Conservation (phyloP, 352 stramenopile species). For the Globisporangium canariense region DNA sequence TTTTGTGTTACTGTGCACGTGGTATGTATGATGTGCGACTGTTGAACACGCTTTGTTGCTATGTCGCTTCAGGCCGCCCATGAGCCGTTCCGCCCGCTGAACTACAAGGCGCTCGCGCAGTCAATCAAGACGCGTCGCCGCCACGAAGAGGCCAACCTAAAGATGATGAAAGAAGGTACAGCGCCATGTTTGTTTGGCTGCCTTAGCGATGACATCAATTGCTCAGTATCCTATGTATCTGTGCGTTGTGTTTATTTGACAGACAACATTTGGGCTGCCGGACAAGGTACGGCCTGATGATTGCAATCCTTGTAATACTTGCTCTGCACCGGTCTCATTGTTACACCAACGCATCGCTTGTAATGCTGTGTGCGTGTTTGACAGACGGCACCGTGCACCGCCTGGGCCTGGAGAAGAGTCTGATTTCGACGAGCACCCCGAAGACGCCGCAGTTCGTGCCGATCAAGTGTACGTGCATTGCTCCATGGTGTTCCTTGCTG, state of each 20-base stretch:
- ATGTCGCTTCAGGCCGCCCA: conserved; percentile 38
- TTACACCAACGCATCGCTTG: background rate
- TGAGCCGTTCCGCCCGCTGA: conserved; percentile 84
- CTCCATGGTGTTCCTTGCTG: background rate
- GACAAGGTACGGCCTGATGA: conserved; percentile 24
- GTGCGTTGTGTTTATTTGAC: background rate
- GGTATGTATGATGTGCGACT: background rate
- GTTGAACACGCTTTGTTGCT: background rate
- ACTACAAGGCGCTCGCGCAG: conserved; percentile 81
- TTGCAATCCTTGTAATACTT: no score
- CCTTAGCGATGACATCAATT: no score
- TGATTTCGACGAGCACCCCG: conserved; percentile 59
- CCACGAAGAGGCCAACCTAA: conserved; percentile 79
- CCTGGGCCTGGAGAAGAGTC: conserved; percentile 79
- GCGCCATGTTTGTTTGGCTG: background rate
- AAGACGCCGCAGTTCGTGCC: conserved; percentile 48
- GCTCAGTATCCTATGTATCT: no score
- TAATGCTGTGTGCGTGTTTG: background rate
- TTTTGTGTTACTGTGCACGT: background rate
- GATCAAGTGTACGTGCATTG: conserved; percentile 45
- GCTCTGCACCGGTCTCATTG: no score
- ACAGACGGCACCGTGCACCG: conserved; percentile 78
- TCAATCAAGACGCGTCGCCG: conserved; percentile 72
- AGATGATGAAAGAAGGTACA: conserved; percentile 79
- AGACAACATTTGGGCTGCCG: conserved; percentile 87